These are phyloP conservation scores for Raphanus raphanistrum DNA, from an alignment of 345 rosid species.

Conservation along the genomic window DNA sequence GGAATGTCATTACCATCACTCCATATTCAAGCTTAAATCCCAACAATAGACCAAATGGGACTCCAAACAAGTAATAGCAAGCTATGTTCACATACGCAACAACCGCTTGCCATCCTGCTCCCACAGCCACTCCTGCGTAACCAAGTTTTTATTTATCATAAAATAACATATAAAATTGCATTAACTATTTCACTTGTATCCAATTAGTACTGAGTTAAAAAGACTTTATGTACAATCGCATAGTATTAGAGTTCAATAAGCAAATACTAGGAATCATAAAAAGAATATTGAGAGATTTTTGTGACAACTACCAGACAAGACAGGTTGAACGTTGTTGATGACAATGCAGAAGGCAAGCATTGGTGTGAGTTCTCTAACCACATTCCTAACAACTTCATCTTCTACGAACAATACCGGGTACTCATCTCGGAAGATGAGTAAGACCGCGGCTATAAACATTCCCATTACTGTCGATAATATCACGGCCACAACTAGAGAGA, in stretches of 20 bases:
- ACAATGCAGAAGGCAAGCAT: constrained; percentile 65
- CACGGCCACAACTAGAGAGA: constrained; percentile 68
- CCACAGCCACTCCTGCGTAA: constrained; percentile 73
- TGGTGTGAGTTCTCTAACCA: constrained; percentile 69
- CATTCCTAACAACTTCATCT: constrained; percentile 47
- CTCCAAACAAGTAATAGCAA: constrained; percentile 68
- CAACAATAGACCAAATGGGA: constrained; percentile 68
- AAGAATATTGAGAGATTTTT: background rate
- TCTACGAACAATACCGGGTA: constrained; percentile 72
- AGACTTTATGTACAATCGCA: background rate
- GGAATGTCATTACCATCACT: constrained; percentile 48
- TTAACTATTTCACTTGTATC: background rate
- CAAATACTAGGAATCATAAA: background rate
- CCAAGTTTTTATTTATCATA: background rate
- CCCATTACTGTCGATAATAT: constrained; percentile 53
- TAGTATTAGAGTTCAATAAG: background rate
- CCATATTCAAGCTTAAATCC: constrained; percentile 67
- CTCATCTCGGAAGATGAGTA: constrained; percentile 40
- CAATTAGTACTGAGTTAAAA: background rate
- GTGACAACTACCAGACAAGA: constrained; percentile 64
- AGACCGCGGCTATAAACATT: constrained; percentile 42
- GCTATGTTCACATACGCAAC: constrained; percentile 72
- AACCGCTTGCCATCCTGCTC: constrained; percentile 78
- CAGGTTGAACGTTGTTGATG: constrained; percentile 80
- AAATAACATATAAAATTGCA: background rate